These are phyloP conservation scores for Pleurotus citrinopileatus DNA, from an alignment of 768 basidiomycete species.

Conservation along the genomic window DNA sequence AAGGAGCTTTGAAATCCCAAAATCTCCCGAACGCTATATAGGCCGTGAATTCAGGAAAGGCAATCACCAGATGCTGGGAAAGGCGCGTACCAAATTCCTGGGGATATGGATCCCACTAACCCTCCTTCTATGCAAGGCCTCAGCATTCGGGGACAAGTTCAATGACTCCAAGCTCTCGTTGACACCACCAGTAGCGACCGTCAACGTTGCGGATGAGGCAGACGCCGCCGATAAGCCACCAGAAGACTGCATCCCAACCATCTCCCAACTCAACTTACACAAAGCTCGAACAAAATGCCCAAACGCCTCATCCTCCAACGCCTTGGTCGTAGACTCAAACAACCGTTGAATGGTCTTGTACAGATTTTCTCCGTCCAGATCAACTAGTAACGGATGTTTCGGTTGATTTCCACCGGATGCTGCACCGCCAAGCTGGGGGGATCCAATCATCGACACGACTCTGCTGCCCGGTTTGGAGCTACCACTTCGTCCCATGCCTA, in stretches of 20 bases:
- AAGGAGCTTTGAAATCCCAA: conserved; percentile 87
- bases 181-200: conserved; percentile 40
- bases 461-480: background rate
- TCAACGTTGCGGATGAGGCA: conserved; percentile 15
- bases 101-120: conserved; percentile 90
- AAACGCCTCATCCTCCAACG: conserved; percentile 82
- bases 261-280: conserved; percentile 85
- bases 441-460: background rate
- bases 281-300: conserved; percentile 72
- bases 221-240: conserved; percentile 12
- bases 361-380: conserved; percentile 75
- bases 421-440: background rate
- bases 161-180: conserved; percentile 22
- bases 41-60: conserved; percentile 4
- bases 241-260: conserved; percentile 85
- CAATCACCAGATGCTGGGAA: background rate
- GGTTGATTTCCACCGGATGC: conserved; percentile 16
- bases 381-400: conserved; percentile 60
- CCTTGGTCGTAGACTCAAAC: conserved; percentile 77
- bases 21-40: conserved; percentile 80
- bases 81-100: conserved; percentile 61
- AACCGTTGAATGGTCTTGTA: conserved; percentile 73
- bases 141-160: conserved; percentile 34
- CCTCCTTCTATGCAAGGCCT: conserved; percentile 56
- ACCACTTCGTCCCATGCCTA: background rate